These are phyloP conservation scores for Alternaria alternata DNA, from an alignment of 2,329 filamentous ascomycete genomes.

Conservation along the genomic window DNA sequence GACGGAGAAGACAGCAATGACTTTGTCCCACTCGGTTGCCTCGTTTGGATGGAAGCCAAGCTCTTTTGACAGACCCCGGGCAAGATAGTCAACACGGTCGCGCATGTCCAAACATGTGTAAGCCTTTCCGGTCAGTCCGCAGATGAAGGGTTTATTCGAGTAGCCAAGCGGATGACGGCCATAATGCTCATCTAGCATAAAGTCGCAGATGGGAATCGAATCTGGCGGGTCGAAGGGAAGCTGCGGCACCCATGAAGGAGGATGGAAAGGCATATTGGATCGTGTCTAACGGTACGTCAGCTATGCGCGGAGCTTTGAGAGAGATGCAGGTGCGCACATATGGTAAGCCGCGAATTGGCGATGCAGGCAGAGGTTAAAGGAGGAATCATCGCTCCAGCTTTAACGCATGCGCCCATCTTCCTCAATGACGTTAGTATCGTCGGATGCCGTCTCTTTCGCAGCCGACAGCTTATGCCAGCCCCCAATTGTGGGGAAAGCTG, in stretches of 20 bases:
- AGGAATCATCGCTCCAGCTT: not conserved
- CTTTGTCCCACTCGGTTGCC: slow-evolving; percentile 82
- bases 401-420: slow-evolving; percentile 3
- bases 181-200: slow-evolving; percentile 76
- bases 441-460: slow-evolving; percentile 7
- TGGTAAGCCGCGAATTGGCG: slow-evolving; percentile 4
- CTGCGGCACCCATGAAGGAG: slow-evolving; percentile 68
- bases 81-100: slow-evolving; percentile 71
- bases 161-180: slow-evolving; percentile 70
- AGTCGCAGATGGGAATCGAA: slow-evolving; percentile 76
- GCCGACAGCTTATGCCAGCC: slow-evolving; percentile 7
- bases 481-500: slow-evolving; percentile 23
- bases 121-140: slow-evolving; percentile 74
- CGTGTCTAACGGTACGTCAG: slow-evolving; percentile 3
- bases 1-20: slow-evolving; percentile 77
- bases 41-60: slow-evolving; percentile 74
- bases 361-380: not conserved
- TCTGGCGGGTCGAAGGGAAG: slow-evolving; percentile 74
- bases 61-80: slow-evolving; percentile 73
- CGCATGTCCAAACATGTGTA: slow-evolving; percentile 71
- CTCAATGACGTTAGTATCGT: slow-evolving; percentile 9
- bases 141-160: slow-evolving; percentile 77
- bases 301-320: not conserved
- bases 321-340: not conserved
- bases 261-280: slow-evolving; percentile 61